Evolutionary conservation across 495 filamentous ascomycete species (phyloP).

Genomic region (Tuber microsphaerosporum): DNA sequence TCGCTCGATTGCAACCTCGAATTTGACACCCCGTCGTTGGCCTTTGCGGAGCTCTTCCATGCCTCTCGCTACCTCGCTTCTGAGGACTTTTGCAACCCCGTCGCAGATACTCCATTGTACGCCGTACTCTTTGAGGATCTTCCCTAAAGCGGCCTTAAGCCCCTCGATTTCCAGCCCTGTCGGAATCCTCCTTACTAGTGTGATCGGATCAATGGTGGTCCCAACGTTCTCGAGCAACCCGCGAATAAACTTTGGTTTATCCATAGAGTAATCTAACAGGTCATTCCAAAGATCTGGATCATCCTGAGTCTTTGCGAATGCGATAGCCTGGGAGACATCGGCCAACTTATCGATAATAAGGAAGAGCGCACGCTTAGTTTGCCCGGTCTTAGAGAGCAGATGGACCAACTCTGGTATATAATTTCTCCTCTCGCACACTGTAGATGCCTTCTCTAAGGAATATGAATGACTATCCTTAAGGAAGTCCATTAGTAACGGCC

Average conservation of each 20-base stretch:
- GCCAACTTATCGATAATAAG: constrained; percentile 82
- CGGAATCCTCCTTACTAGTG: constrained; percentile 80
- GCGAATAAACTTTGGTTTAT: constrained; percentile 87
- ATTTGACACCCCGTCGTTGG: constrained; percentile 76
- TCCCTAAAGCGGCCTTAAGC: constrained; percentile 70
- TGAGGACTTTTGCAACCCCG: constrained; percentile 77
- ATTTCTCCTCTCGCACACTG: constrained; percentile 66
- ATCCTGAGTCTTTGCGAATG: constrained; percentile 85
- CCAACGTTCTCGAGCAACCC: constrained; percentile 89
- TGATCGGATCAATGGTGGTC: constrained; percentile 82
- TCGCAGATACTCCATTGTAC: constrained; percentile 84
- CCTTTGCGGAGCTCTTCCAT: constrained; percentile 72
- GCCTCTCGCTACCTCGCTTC: constrained; percentile 75
- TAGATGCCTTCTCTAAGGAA: constrained; percentile 69
- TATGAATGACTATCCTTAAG: constrained; percentile 78
- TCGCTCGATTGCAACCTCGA: constrained; percentile 55
- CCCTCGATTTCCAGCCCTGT: constrained; percentile 87
- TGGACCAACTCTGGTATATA: constrained; percentile 89
- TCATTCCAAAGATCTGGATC: constrained; percentile 92
- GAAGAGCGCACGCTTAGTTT: constrained; percentile 79
- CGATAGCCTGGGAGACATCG: constrained; percentile 84
- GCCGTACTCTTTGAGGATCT: constrained; percentile 86
- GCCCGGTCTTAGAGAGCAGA: constrained; percentile 85
- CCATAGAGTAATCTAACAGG: constrained; percentile 88
- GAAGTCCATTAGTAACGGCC: constrained; percentile 72